Base-by-base conservation (phyloP, 805 yeast species). In the Nakazawaea sp. region DNA sequence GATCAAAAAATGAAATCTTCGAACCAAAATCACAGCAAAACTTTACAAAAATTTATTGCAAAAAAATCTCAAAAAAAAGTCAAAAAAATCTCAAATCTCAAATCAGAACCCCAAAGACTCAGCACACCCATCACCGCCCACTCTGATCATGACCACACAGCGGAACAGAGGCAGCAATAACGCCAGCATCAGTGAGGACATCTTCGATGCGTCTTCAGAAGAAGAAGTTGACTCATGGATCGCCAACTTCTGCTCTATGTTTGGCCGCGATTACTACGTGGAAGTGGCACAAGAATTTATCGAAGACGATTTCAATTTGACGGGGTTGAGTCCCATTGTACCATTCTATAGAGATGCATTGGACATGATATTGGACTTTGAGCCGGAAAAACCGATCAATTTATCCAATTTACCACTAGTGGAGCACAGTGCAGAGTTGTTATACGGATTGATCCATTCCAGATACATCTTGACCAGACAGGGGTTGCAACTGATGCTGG, bases 391-490 rank as follows among this genome's bases (percentile, higher is more conserved):
- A 9, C 76, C 74, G 19, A 67, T 70, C 33, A 78, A 72, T 48
- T 68, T 75, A 45, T 77, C 85, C 8, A 81, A 78, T 47, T 70
- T 81, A 49, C 85, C 92, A 5, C 58, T 86, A 41, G 72, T 90
- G 27, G 89, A 88, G 42, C 95, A 84, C 56, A 77, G 90, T 12
- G 97, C 97, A 0, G 97, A 89, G 60, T 72, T 87, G 39, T 66
- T 92, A 33, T 92, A 90, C 57, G 98, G 98, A 2, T 68, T 92
- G 43, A 89, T 92, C 37, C 98, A 92, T 59, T 95, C 96, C 6
- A 67, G 98, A 42, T 92, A 73, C 62, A 85, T 92, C 41, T 65
- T 88, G 30, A 82, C 96, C 4, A 84, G 90, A 47, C 92, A 80
- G 29, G 98, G 98, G 0, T 66, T 90, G 40, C 83, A 87, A 43